Percentiles rank a stretch among this genome's conserved stretches.
phyloP scores from a whole-genome alignment of 345 rosid species.

The Heritiera fomes region DNA sequence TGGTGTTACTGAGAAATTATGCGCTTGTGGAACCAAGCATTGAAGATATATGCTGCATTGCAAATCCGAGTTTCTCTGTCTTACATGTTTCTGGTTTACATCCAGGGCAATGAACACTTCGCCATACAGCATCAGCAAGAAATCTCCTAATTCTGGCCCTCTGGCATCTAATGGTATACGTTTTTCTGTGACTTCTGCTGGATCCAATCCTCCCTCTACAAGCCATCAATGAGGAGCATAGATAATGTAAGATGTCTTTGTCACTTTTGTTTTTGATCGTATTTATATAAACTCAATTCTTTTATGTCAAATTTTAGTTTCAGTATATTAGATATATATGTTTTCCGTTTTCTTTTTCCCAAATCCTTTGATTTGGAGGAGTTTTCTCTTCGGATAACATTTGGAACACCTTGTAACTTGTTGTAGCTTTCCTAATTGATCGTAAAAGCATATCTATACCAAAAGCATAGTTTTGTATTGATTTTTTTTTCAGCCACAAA shows the following conservation, averaged over 20 bases:
- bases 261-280: neutral
- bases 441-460: neutral
- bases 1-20: neutral
- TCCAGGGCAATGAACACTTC: constrained; percentile 46
- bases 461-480: neutral
- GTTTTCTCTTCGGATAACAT: neutral
- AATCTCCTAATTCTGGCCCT: constrained; percentile 25
- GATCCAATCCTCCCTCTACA: constrained; percentile 34
- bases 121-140: constrained; percentile 44
- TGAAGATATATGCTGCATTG: neutral
- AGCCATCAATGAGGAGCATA: neutral
- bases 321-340: neutral
- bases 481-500: no score
- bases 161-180: constrained; percentile 30
- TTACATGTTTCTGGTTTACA: constrained; percentile 7
- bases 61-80: constrained; percentile 12
- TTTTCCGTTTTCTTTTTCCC: neutral
- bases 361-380: neutral
- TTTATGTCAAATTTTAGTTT: constrained; percentile 1
- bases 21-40: no score
- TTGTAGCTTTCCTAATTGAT: neutral
- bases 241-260: constrained; percentile 5
- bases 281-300: constrained; percentile 12
- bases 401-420: neutral
- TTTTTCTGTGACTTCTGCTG: constrained; percentile 38